phyloP scores from a whole-genome alignment of 1,139 yeast genomes.

The Scheffersomyces quercinus region DNA sequence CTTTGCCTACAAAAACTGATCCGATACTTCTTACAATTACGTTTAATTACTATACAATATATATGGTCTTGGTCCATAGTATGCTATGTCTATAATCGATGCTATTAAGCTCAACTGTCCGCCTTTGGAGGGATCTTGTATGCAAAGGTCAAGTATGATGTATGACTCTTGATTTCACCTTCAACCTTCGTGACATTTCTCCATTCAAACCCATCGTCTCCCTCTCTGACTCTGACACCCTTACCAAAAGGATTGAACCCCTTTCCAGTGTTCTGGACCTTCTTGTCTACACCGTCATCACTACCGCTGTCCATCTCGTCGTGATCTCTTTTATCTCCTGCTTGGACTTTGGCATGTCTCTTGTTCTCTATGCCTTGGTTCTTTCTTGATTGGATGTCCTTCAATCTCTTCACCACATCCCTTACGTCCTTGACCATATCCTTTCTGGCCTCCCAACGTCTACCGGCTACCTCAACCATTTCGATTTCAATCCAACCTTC shows the following conservation, averaged over 20 bases:
- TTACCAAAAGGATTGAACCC: slow-evolving; percentile 92
- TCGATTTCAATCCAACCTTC: slow-evolving; percentile 89
- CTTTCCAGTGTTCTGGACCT: slow-evolving; percentile 40
- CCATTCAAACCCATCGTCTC: slow-evolving; percentile 82
- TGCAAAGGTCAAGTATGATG: slow-evolving; percentile 94
- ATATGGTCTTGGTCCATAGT: too few relatives aligned
- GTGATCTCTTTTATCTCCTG: slow-evolving; percentile 19
- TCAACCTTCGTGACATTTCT: slow-evolving; percentile 78
- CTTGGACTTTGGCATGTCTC: slow-evolving; percentile 35
- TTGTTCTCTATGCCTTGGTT: slow-evolving; percentile 67
- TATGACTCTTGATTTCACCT: slow-evolving; percentile 85
- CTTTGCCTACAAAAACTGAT: too few relatives aligned
- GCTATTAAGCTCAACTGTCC: too few relatives aligned
- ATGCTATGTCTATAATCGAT: too few relatives aligned
- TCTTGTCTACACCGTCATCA: slow-evolving; percentile 9
- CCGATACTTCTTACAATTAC: too few relatives aligned
- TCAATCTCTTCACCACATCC: slow-evolving; percentile 78
- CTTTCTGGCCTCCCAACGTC: slow-evolving; percentile 88
- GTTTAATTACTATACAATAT: too few relatives aligned
- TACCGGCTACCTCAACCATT: slow-evolving; percentile 88
- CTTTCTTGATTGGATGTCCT: slow-evolving; percentile 78
- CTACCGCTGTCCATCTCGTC: slow-evolving; percentile 13
- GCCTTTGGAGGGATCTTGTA: slow-evolving; percentile 26
- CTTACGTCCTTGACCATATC: slow-evolving; percentile 80
- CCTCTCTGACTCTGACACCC: slow-evolving; percentile 78